Percentiles rank a stretch among this genome's conserved stretches.
phyloP scores from a whole-genome alignment of 2,329 filamentous ascomycete genomes.

The Tolypocladium amazonense region DNA sequence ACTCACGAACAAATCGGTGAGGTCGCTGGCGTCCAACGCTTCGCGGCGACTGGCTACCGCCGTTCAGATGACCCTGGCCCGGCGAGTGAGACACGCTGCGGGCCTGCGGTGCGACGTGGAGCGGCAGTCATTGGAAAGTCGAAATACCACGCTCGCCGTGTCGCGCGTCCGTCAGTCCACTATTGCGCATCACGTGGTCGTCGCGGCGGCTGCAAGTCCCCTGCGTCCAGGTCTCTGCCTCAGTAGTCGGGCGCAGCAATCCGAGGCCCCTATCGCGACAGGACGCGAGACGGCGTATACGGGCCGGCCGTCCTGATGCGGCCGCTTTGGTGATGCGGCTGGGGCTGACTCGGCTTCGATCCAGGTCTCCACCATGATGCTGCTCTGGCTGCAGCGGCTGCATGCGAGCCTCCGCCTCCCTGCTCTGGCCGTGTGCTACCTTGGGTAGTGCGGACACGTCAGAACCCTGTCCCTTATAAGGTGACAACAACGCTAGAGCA shows the following conservation, averaged over 20 bases:
- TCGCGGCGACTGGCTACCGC: background rate
- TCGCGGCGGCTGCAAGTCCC: background rate
- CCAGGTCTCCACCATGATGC: background rate
- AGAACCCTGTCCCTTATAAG: background rate
- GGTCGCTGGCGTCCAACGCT: background rate
- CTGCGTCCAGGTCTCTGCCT: background rate
- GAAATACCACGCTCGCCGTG: background rate
- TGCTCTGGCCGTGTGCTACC: background rate
- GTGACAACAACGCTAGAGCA: background rate
- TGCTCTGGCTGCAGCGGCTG: background rate
- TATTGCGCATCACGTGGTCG: background rate
- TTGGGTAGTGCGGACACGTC: background rate
- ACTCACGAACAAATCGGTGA: background rate
- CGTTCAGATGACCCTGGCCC: background rate
- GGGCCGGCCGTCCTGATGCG: background rate
- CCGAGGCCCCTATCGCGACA: background rate
- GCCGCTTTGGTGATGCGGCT: background rate
- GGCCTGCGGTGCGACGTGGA: background rate
- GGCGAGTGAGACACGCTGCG: background rate
- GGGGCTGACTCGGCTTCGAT: background rate
- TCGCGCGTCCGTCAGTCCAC: background rate
- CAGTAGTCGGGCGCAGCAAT: background rate
- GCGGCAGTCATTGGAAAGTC: background rate
- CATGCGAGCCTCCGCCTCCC: background rate
- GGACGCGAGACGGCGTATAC: too few species aligned